Percentiles rank a stretch among this genome's conserved stretches.
Conservation (phyloP, 306 rosid species). For the Pueraria montana region DNA sequence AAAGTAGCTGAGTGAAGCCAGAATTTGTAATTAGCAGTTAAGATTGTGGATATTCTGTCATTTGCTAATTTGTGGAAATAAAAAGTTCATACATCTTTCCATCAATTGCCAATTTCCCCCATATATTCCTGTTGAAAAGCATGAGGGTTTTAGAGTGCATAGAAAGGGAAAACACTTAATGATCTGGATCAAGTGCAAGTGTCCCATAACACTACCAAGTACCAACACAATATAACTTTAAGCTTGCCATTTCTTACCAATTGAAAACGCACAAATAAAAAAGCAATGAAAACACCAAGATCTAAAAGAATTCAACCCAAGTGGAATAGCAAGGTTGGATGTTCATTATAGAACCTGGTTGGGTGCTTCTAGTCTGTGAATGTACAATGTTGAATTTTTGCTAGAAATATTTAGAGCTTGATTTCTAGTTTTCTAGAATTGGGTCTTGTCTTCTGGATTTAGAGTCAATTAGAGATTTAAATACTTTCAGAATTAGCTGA, state of each 20-base stretch:
- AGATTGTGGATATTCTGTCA: background rate
- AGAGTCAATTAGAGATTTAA: background rate
- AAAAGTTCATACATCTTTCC: background rate
- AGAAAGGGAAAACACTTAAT: background rate
- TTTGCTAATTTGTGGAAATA: background rate
- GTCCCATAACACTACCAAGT: no score
- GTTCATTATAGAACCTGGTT: background rate
- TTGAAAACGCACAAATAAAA: background rate
- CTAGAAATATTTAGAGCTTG: background rate
- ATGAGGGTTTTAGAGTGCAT: background rate
- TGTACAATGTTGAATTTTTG: background rate
- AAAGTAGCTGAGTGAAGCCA: background rate
- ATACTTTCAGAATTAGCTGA: background rate
- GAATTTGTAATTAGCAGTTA: background rate
- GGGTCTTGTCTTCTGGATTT: background rate
- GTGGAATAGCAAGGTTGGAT: background rate
- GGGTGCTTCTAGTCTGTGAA: background rate
- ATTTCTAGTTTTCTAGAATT: background rate
- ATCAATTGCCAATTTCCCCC: background rate
- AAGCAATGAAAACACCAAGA: background rate
- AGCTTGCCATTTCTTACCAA: conserved; percentile 6
- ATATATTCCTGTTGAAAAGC: background rate
- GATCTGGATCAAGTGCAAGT: background rate
- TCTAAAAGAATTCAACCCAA: background rate
- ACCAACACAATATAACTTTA: background rate